Conservation (phyloP, 495 filamentous ascomycete genomes). For the Podospora comata region DNA sequence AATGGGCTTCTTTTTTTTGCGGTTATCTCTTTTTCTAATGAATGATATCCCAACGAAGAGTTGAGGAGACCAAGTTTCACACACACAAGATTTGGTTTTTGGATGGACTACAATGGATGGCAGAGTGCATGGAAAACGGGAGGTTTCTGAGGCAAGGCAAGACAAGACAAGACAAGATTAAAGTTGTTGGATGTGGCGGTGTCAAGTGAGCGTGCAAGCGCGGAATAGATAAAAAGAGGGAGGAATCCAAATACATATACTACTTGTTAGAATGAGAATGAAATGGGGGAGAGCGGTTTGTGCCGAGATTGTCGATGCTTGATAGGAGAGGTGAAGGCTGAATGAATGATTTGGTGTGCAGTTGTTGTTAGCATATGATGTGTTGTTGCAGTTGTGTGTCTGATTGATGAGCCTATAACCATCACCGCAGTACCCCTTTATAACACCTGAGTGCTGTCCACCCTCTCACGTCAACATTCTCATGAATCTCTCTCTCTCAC, state of each 20-base stretch:
- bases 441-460: no score
- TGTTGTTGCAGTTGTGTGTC: no score
- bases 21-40: constrained; percentile 2
- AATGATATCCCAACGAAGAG: background rate
- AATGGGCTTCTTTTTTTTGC: constrained; percentile 4
- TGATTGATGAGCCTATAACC: no score
- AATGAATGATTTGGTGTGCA: no score
- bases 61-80: background rate
- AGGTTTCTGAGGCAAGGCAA: background rate
- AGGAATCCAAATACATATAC: background rate
- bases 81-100: background rate
- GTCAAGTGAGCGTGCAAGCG: background rate
- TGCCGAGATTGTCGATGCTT: background rate
- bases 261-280: background rate
- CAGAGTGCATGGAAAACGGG: background rate
- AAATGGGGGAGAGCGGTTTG: background rate
- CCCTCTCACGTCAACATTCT: no score
- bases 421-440: no score
- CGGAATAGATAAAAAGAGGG: background rate
- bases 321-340: background rate
- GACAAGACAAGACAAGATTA: background rate
- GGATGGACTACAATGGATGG: background rate
- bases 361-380: no score
- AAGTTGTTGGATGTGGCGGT: background rate
- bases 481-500: no score